phyloP scores from a whole-genome alignment of 2,329 filamentous ascomycete species.

The Coleophoma crateriformis region DNA sequence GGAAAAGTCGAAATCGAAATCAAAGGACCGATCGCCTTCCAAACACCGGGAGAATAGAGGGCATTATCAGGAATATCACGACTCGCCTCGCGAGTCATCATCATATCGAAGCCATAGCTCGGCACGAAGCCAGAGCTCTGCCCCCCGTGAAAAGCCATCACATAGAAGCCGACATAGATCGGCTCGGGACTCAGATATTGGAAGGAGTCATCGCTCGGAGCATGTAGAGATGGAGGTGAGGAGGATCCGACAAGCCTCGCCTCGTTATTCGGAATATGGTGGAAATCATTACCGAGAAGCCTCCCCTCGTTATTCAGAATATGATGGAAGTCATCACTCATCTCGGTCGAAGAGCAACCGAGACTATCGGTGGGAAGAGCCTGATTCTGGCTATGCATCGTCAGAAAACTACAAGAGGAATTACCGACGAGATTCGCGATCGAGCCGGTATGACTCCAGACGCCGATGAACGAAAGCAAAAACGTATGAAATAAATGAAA shows the following conservation, averaged over 20 bases:
- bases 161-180: neutral
- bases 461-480: too few species aligned
- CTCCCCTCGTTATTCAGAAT: neutral
- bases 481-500: too few species aligned
- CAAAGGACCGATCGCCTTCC: neutral
- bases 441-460: too few species aligned
- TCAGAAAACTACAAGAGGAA: neutral
- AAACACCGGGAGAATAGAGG: neutral
- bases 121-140: neutral
- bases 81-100: neutral
- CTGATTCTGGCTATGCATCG: neutral
- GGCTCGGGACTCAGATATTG: neutral
- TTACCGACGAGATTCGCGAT: neutral
- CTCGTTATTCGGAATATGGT: neutral
- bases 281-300: neutral
- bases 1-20: neutral
- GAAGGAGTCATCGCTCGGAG: neutral
- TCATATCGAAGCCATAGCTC: neutral
- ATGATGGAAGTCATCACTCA: neutral
- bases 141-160: neutral
- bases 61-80: neutral
- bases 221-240: neutral
- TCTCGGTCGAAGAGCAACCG: neutral
- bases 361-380: neutral
- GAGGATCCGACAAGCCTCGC: neutral